Conservation (phyloP, 2,329 filamentous ascomycete genomes). For the Cladosporium sp. region DNA sequence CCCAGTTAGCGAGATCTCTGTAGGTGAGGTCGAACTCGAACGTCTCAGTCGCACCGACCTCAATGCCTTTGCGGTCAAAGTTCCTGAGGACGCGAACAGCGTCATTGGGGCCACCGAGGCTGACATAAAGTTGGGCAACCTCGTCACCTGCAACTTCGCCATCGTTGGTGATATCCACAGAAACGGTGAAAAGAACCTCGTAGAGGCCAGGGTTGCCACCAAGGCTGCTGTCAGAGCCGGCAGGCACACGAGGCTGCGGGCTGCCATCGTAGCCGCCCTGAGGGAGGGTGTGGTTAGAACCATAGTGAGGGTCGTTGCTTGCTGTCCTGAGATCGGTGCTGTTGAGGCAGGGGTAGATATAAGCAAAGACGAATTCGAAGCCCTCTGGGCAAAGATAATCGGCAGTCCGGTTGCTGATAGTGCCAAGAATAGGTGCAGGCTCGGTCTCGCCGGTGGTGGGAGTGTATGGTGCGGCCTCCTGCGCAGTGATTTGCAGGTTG, state of each 20-base stretch:
- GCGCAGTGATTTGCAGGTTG: slow-evolving; percentile 56
- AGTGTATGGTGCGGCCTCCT: slow-evolving; percentile 49
- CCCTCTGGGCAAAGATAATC: slow-evolving; percentile 66
- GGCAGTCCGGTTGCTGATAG: slow-evolving; percentile 56
- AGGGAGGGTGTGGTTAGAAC: slow-evolving; percentile 56
- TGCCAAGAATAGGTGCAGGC: slow-evolving; percentile 62
- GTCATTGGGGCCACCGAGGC: slow-evolving; percentile 73
- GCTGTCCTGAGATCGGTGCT: slow-evolving; percentile 55
- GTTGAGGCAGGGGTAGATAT: slow-evolving; percentile 73
- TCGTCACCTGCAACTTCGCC: slow-evolving; percentile 63
- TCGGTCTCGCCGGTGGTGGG: slow-evolving; percentile 60
- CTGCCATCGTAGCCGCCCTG: slow-evolving; percentile 55
- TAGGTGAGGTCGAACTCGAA: slow-evolving; percentile 70
- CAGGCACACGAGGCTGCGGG: slow-evolving; percentile 57
- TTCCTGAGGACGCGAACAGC: slow-evolving; percentile 64
- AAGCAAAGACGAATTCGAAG: slow-evolving; percentile 50
- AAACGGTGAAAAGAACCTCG: slow-evolving; percentile 65
- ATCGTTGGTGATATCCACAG: slow-evolving; percentile 67
- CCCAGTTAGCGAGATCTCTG: slow-evolving; percentile 86
- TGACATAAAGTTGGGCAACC: slow-evolving; percentile 71
- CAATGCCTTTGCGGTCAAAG: slow-evolving; percentile 73
- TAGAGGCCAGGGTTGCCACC: slow-evolving; percentile 62
- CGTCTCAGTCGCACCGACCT: slow-evolving; percentile 61
- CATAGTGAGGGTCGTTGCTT: slow-evolving; percentile 58
- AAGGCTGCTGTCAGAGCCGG: slow-evolving; percentile 54